phyloP scores from a whole-genome alignment of 176 grass and related monocot species.

The Oryza coarctata region DNA sequence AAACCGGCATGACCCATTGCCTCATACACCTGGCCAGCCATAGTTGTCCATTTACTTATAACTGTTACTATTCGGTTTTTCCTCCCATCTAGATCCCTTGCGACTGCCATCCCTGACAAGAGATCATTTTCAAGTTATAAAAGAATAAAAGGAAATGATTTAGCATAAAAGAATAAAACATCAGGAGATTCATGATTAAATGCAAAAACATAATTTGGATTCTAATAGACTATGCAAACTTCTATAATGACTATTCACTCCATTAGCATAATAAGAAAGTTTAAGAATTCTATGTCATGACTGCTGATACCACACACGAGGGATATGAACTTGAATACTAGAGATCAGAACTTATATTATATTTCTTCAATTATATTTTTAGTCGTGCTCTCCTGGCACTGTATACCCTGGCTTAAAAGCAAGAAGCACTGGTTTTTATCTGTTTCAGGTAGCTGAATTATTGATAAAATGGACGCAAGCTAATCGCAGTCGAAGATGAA shows the following conservation, averaged over 20 bases:
- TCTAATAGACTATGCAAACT: conserved; percentile 15
- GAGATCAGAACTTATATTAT: conserved; percentile 6
- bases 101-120: conserved; percentile 69
- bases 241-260: conserved; percentile 18
- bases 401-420: background rate
- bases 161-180: conserved; percentile 16
- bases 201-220: background rate
- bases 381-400: background rate
- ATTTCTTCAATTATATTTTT: background rate
- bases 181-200: background rate
- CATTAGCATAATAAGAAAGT: background rate
- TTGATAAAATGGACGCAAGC: background rate
- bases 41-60: conserved; percentile 81
- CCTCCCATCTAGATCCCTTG: conserved; percentile 72
- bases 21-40: conserved; percentile 80
- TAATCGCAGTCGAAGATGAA: background rate
- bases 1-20: conserved; percentile 79
- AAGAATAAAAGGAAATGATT: conserved; percentile 11
- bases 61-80: conserved; percentile 67
- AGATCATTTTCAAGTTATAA: conserved; percentile 29
- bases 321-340: background rate
- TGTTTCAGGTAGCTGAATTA: background rate
- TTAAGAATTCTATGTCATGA: background rate
- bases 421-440: background rate
- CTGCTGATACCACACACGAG: background rate